These are phyloP conservation scores for Yamadazyma tumulicola DNA, from an alignment of 805 yeast genomes.

Conservation along the genomic window DNA sequence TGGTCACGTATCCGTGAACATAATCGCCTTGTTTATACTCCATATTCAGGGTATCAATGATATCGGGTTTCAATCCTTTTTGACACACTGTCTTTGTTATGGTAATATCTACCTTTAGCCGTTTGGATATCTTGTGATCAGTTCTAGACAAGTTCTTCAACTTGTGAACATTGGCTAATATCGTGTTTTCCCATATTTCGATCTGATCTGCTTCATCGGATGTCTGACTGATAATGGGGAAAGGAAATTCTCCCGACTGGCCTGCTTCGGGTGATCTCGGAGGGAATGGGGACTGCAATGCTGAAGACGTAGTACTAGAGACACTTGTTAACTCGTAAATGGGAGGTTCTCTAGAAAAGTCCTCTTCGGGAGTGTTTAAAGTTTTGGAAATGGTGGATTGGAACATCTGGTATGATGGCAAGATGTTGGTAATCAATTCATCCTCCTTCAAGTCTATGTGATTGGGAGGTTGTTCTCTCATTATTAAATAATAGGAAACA, in stretches of 20 bases:
- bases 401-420: conserved; percentile 45
- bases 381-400: conserved; percentile 39
- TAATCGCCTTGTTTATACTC: conserved; percentile 42
- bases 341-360: conserved; percentile 40
- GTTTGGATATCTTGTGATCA: conserved; percentile 25
- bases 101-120: conserved; percentile 30
- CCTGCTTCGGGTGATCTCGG: conserved; percentile 5
- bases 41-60: conserved; percentile 26
- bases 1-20: conserved; percentile 42
- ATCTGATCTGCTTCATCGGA: conserved; percentile 8
- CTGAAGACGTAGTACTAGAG: conserved; percentile 14
- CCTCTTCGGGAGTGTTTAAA: conserved; percentile 35
- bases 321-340: conserved; percentile 28
- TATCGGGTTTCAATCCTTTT: conserved; percentile 34
- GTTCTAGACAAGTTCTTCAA: conserved; percentile 29
- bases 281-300: conserved; percentile 15
- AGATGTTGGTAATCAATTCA: conserved; percentile 27
- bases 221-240: conserved; percentile 11
- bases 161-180: conserved; percentile 40
- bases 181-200: conserved; percentile 37
- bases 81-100: conserved; percentile 38
- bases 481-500: no score
- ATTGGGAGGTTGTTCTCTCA: no score
- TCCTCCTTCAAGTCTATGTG: no score
- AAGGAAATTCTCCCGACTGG: conserved; percentile 14